Base-by-base conservation (phyloP, 2,329 filamentous ascomycete species). In the Claviceps pusilla region DNA sequence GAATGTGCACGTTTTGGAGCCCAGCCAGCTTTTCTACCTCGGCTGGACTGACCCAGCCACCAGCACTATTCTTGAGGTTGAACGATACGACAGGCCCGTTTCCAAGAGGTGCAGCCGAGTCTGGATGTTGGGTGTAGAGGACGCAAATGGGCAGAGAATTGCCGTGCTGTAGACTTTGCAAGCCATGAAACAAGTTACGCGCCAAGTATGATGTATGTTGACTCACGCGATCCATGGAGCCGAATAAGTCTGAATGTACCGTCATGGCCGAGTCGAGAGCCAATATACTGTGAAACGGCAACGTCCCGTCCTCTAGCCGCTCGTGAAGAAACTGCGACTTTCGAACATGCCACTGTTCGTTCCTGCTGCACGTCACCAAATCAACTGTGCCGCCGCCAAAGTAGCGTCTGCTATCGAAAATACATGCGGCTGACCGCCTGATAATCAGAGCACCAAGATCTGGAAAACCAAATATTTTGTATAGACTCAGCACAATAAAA, bases 381-480 rank as follows among this genome's bases (percentile, higher is more conserved):
- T 95, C 89, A 0, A 96, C 91, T 0, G 91, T 97, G 3, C 93
- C 93, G 7, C 91, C 93, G 6, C 91, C 91, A 69, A 98, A 98
- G 63, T 94, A 98, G 57, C 73, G 82, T 56, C 89, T 80, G 46
- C 74, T 73, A 37, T 78, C 72, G 49, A 95, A 82, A 3, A 84
- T 65, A 43, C 76, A 66, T 7, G 79, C 80, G 12, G 86, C 79
- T 37, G 79, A 75, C 60, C 87, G 89, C 46, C 86, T 82, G 12
- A 97, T 82, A 35, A 97, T 82, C 55, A 98, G 70, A 1, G 84
- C 89, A 1, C 91, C 91, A 2, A 97, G 73, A 65, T 97, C 88
- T 0, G 91, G 91, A 59, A 96, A 96, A 1, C 93, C 91, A 66
- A 97, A 97, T n/a, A 96, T 90, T 67, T 97, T 98, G 72, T 96